phyloP scores from a whole-genome alignment of 148 eudicot genomes.

The Chenopodium formosanum region DNA sequence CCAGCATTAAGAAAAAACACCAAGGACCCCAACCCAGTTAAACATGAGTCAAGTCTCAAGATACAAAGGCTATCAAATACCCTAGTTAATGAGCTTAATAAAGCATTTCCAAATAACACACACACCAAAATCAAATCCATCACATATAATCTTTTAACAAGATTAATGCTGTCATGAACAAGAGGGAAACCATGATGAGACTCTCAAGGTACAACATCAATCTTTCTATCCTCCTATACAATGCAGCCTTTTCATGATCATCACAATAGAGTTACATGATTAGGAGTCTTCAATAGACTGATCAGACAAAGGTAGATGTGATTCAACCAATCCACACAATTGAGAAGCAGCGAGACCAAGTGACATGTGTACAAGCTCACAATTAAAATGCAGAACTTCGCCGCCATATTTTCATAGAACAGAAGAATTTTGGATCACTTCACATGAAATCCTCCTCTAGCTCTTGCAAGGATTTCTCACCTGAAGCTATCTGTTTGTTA shows the following conservation, averaged over 20 bases:
- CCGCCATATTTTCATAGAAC: conserved; percentile 1
- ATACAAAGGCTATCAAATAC: not conserved
- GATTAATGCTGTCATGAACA: conserved; percentile 14
- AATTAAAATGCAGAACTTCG: conserved; percentile 11
- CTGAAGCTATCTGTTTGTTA: conserved; percentile 87
- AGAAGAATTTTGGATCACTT: conserved; percentile 35
- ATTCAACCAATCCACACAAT: conserved; percentile 8
- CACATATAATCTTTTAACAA: conserved; percentile 3
- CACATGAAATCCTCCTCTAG: conserved; percentile 97
- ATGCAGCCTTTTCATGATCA: conserved; percentile 23
- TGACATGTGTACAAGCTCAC: conserved; percentile 18
- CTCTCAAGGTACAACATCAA: conserved; percentile 1
- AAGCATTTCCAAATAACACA: not conserved
- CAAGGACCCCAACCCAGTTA: not conserved
- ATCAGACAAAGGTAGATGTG: conserved; percentile 11
- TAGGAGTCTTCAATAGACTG: conserved; percentile 21
- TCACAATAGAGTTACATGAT: conserved; percentile 21
- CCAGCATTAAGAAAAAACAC: not conserved
- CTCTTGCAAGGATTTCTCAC: conserved; percentile 83
- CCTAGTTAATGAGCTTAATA: not conserved
- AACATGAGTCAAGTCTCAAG: not conserved
- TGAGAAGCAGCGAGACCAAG: conserved; percentile 6
- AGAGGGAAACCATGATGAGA: conserved; percentile 18
- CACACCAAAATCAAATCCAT: conserved; percentile 18
- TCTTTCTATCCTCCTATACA: conserved; percentile 16